Evolutionary conservation across 139 green algal genomes (phyloP).

Genomic region (Marvania coccoides): DNA sequence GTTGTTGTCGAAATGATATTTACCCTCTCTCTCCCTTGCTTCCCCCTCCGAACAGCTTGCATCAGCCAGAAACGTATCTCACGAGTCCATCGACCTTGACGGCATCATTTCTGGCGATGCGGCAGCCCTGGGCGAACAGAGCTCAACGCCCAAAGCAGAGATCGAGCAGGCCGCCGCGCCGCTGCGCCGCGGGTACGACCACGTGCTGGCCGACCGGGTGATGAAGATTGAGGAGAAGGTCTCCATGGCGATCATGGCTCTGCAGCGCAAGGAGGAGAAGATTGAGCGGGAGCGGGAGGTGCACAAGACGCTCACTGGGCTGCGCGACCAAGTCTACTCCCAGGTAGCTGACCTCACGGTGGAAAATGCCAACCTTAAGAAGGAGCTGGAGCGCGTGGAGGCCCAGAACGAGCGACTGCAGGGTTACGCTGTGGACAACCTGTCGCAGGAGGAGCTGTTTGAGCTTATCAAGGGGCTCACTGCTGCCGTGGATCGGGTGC

Average conservation of each 20-base stretch:
- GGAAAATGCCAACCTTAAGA: conserved; percentile 29
- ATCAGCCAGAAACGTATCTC: background rate
- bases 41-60: background rate
- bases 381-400: conserved; percentile 36
- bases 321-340: conserved; percentile 16
- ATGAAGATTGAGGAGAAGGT: conserved; percentile 39
- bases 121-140: background rate
- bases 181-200: conserved; percentile 22
- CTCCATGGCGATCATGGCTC: conserved; percentile 21
- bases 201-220: conserved; percentile 28
- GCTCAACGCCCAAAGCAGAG: background rate
- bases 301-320: conserved; percentile 13
- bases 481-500: conserved; percentile 39
- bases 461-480: conserved; percentile 33
- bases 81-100: conserved; percentile 13
- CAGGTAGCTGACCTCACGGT: conserved; percentile 21
- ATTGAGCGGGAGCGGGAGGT: conserved; percentile 17
- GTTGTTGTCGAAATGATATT: background rate
- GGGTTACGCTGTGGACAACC: conserved; percentile 40
- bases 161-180: background rate
- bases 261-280: conserved; percentile 43
- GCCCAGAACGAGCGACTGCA: conserved; percentile 39
- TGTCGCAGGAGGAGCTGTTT: conserved; percentile 31
- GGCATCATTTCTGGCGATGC: conserved; percentile 10
- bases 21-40: background rate